Conservation (phyloP, 768 basidiomycete genomes). For the Russula dissimulans region DNA sequence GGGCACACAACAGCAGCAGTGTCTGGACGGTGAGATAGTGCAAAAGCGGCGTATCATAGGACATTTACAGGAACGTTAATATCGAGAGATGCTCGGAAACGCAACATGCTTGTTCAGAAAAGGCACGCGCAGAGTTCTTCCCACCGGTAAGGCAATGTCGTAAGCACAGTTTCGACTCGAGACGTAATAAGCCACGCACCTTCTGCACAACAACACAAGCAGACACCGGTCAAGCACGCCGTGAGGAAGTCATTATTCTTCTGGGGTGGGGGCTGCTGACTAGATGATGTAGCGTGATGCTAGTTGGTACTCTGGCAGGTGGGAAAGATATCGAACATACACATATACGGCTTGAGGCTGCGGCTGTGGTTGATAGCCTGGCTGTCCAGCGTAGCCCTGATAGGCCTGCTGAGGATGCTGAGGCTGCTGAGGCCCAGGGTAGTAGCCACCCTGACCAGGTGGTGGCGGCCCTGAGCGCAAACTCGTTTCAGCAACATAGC, state of each 20-base stretch:
- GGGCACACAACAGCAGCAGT: neutral
- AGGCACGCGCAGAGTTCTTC: conserved; percentile 71
- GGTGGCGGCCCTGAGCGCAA: conserved; percentile 38
- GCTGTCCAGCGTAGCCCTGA: conserved; percentile 36
- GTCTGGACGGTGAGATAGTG: neutral
- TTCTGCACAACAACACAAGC: conserved; percentile 67
- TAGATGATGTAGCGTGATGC: conserved; percentile 23
- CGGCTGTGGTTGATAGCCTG: conserved; percentile 46
- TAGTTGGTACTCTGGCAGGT: neutral
- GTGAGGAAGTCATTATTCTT: conserved; percentile 43
- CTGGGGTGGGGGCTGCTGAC: conserved; percentile 40
- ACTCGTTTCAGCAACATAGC: conserved; percentile 20
- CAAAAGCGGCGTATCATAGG: neutral
- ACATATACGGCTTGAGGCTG: conserved; percentile 77
- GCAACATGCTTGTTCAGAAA: conserved; percentile 32
- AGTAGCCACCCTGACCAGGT: conserved; percentile 62
- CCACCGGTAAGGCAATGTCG: neutral
- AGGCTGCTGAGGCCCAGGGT: conserved; percentile 52
- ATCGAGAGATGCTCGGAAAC: neutral
- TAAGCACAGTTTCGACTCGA: neutral
- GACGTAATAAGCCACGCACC: conserved; percentile 33
- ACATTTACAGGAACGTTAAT: conserved; percentile 2
- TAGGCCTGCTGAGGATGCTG: conserved; percentile 71
- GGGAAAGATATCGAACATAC: conserved; percentile 35
- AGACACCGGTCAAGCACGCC: conserved; percentile 58